Percentiles rank a stretch among this genome's conserved stretches.
Conservation (phyloP, 1,284 basidiomycete species). For the Cryptococcus amylolentus region DNA sequence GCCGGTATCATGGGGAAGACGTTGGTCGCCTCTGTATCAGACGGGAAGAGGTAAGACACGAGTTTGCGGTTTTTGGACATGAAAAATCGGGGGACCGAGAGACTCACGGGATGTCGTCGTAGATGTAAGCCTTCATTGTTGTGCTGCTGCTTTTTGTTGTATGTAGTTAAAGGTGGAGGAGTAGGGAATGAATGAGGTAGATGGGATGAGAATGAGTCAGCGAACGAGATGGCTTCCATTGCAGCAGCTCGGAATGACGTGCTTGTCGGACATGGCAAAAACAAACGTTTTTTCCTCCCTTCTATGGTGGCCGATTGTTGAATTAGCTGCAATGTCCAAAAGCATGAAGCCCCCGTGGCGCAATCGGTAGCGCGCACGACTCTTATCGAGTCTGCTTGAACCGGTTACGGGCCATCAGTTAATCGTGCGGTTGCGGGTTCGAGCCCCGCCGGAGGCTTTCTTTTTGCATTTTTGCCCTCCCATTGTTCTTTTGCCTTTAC, state of each 20-base stretch:
- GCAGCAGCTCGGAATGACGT: neutral
- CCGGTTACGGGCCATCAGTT: too few relatives aligned
- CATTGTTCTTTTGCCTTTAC: too few relatives aligned
- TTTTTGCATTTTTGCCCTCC: too few relatives aligned
- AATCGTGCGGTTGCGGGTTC: too few relatives aligned
- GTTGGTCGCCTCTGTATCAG: slow-evolving; percentile 62
- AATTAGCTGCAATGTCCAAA: neutral
- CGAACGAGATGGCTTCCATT: neutral
- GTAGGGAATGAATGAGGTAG: neutral
- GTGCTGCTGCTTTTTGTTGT: too few relatives aligned
- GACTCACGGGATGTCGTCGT: slow-evolving; percentile 60
- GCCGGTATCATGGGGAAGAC: slow-evolving; percentile 68
- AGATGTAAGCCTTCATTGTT: slow-evolving; percentile 76
- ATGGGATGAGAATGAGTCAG: slow-evolving; percentile 16
- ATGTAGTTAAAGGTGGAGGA: too few relatives aligned
- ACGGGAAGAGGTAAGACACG: neutral
- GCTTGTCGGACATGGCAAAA: neutral
- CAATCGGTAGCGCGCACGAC: too few relatives aligned
- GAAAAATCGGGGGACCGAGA: neutral
- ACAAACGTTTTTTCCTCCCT: neutral
- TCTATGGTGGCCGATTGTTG: neutral
- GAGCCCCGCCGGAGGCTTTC: too few relatives aligned
- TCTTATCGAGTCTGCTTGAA: too few relatives aligned
- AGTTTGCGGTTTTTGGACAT: neutral
- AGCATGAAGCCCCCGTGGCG: neutral